These are phyloP conservation scores for Alternaria sp. DNA, from an alignment of 2,329 filamentous ascomycete species.

Conservation along the genomic window DNA sequence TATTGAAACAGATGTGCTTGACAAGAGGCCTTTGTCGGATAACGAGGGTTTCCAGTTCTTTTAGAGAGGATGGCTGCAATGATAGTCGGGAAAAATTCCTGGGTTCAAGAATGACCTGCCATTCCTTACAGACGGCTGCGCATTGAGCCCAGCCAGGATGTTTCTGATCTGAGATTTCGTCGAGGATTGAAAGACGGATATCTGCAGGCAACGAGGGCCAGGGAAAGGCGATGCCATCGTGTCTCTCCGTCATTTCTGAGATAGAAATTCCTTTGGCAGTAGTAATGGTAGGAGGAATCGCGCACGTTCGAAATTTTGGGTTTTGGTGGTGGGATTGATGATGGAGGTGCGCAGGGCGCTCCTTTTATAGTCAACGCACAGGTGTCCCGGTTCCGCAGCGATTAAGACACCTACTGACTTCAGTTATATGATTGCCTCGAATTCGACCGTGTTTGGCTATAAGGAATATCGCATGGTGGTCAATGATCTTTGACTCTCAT, in stretches of 20 bases:
- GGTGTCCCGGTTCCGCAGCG: neutral
- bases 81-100: constrained; percentile 24
- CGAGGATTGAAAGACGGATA: constrained; percentile 24
- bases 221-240: constrained; percentile 18
- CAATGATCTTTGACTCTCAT: neutral
- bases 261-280: neutral
- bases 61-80: constrained; percentile 25
- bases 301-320: neutral
- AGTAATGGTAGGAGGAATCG: neutral
- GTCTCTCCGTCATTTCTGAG: constrained; percentile 1
- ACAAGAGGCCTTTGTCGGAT: constrained; percentile 28
- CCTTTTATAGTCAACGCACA: neutral
- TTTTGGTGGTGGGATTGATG: neutral
- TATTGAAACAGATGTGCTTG: constrained; percentile 28
- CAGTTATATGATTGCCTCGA: neutral
- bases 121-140: constrained; percentile 28
- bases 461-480: neutral
- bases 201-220: constrained; percentile 24
- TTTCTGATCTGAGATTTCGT: constrained; percentile 24
- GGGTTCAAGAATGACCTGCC: constrained; percentile 25
- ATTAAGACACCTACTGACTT: neutral
- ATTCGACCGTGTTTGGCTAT: neutral
- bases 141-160: constrained; percentile 24
- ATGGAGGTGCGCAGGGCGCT: neutral
- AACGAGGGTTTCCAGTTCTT: constrained; percentile 23